Evolutionary conservation across 768 basidiomycete genomes (phyloP).

Genomic region (Hygrophoropsis aurantiaca): DNA sequence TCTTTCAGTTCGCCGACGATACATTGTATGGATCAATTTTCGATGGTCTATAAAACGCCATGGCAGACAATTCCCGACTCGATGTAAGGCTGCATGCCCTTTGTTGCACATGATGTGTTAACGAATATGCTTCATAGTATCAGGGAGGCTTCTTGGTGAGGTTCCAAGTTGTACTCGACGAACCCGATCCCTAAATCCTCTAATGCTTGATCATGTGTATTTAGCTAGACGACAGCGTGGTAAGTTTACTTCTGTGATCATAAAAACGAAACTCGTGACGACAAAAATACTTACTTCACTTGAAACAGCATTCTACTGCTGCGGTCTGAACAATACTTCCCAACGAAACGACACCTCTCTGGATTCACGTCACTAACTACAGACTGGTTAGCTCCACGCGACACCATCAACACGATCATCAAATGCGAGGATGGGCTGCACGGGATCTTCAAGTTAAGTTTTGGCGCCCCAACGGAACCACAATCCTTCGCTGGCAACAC

Average conservation of each 20-base stretch:
- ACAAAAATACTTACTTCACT: neutral
- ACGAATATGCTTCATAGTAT: slow-evolving; percentile 38
- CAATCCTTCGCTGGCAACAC: no score
- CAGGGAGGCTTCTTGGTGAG: slow-evolving; percentile 76
- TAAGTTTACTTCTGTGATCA: slow-evolving; percentile 30
- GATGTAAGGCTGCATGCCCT: slow-evolving; percentile 37
- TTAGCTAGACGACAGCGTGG: slow-evolving; percentile 73
- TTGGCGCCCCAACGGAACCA: slow-evolving; percentile 54
- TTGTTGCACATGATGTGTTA: neutral
- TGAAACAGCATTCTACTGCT: slow-evolving; percentile 55
- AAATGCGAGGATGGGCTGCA: slow-evolving; percentile 43
- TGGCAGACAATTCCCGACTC: slow-evolving; percentile 76
- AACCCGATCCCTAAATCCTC: neutral
- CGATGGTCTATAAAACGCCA: slow-evolving; percentile 72
- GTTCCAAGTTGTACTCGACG: slow-evolving; percentile 5
- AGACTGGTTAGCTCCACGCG: slow-evolving; percentile 66
- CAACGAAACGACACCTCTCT: slow-evolving; percentile 51
- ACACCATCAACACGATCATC: slow-evolving; percentile 62
- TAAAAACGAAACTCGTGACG: neutral
- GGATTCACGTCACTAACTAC: slow-evolving; percentile 65
- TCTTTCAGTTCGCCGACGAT: slow-evolving; percentile 58
- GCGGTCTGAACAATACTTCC: slow-evolving; percentile 58
- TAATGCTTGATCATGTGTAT: slow-evolving; percentile 7
- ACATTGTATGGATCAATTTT: slow-evolving; percentile 54
- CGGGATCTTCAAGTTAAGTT: slow-evolving; percentile 58